Evolutionary conservation across 768 basidiomycete genomes (phyloP).

Genomic region (Baorangia bicolor): DNA sequence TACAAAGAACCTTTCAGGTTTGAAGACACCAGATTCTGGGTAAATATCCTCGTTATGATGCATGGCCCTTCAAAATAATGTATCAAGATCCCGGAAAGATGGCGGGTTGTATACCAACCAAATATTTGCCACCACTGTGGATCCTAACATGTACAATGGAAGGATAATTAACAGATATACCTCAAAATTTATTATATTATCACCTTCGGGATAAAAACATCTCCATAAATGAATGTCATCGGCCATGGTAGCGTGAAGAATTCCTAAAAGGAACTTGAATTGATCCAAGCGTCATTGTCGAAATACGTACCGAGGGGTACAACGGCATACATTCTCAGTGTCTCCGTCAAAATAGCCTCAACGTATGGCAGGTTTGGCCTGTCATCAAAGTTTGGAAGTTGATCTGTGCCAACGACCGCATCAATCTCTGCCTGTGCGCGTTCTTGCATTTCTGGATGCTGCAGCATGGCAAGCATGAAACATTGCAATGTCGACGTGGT

Average conservation of each 20-base stretch:
- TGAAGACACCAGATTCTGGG: slow-evolving; percentile 27
- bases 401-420: slow-evolving; percentile 25
- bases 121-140: slow-evolving; percentile 17
- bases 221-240: slow-evolving; percentile 18
- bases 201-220: slow-evolving; percentile 25
- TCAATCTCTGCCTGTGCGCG: slow-evolving; percentile 33
- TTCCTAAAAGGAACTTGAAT: not conserved
- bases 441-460: slow-evolving; percentile 32
- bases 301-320: slow-evolving; percentile 23
- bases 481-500: slow-evolving; percentile 8
- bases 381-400: slow-evolving; percentile 29
- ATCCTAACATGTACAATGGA: slow-evolving; percentile 9
- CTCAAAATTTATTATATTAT: not conserved
- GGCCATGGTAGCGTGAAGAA: slow-evolving; percentile 19
- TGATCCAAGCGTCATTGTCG: not conserved
- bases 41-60: slow-evolving; percentile 7
- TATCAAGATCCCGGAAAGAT: not conserved
- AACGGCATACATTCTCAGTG: slow-evolving; percentile 28
- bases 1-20: slow-evolving; percentile 32
- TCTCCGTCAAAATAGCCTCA: slow-evolving; percentile 31
- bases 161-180: not conserved
- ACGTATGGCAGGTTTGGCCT: slow-evolving; percentile 27
- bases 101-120: slow-evolving; percentile 9
- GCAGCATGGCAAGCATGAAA: slow-evolving; percentile 35
- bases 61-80: slow-evolving; percentile 14